Base-by-base conservation (phyloP, 371 early-diverging fungal species). In the Syncephalastrum sp. region DNA sequence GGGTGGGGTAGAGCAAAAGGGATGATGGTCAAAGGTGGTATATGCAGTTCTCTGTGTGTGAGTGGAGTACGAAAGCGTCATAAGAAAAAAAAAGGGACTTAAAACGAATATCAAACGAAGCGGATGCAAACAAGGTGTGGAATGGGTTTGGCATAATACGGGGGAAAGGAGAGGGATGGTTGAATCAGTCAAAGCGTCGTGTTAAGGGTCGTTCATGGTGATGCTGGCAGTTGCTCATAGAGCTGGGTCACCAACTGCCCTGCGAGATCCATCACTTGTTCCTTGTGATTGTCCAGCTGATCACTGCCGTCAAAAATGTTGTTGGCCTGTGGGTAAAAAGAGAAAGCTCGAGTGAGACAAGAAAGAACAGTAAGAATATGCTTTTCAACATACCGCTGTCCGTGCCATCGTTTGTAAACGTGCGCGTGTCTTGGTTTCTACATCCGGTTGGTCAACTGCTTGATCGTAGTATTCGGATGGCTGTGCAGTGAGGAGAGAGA, bases 201-300 rank as follows among this genome's bases (percentile, higher is more conserved):
- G n/a, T 42, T 23, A 41, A 43, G 51, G 43, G 53, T 54, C 19
- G 44, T 72, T 72, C 64, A 75, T 45, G 75, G 73, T 48, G 76
- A 69, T 15, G 66, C 61, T 10, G 74, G 77, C 24, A 63, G 59
- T 60, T 72, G 70, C 57, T 71, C 72, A 49, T 63, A 71, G 15
- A 78, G 60, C 33, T 69, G 73, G 21, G 66, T 58, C 19, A 78
- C 61, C 7, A 69, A 50, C 23, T 71, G 67, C 49, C 56, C 61
- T 16, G 79, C 64, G n/a, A 78, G 54, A 6, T 64, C 44, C 12
- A 60, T 27, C 2, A 65, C 64, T n/a, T 50, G 67, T 47, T 78
- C 71, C 50, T 67, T 62, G 59, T 70, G 62, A 62, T 72, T 72
- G 24, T 55, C 65, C 52, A 62, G 56, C 50, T 65, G 59, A 49